Evolutionary conservation across 2,329 filamentous ascomycete species (phyloP).

Genomic region (Aspergillus sp.): DNA sequence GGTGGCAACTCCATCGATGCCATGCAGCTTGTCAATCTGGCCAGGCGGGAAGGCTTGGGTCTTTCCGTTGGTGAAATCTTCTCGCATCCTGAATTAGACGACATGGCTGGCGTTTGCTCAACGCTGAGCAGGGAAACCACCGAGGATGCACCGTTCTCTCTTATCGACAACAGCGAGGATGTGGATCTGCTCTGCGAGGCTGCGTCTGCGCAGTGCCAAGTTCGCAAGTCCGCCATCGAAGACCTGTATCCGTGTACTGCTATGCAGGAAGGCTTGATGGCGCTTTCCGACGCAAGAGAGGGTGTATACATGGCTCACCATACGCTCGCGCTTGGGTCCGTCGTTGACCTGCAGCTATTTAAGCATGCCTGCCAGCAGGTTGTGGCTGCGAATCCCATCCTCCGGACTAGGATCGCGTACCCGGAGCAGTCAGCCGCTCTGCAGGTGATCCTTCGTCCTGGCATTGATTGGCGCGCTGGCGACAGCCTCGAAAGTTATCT

Average conservation of each 20-base stretch:
- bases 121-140: not conserved
- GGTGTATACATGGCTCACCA: constrained; percentile 3
- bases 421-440: not conserved
- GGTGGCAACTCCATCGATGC: constrained; percentile 23
- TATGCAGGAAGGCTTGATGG: constrained; percentile 3
- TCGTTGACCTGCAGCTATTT: constrained; percentile 5
- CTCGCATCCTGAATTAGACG: not conserved
- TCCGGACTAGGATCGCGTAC: constrained; percentile 4
- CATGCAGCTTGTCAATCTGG: constrained; percentile 5
- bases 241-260: constrained; percentile 1
- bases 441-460: constrained; percentile 2
- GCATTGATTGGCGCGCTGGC: not conserved
- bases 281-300: constrained; percentile 10
- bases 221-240: not conserved
- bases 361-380: constrained; percentile 9
- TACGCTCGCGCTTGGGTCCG: constrained; percentile 7
- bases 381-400: not conserved
- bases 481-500: not conserved
- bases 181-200: not conserved
- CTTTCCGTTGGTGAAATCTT: constrained; percentile 3
- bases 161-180: not conserved
- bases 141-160: not conserved
- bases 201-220: not conserved
- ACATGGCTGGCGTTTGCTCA: constrained; percentile 1
- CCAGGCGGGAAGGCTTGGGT: not conserved